Conservation (phyloP, 306 rosid genomes). For the Herpetospermum pedunculosum region DNA sequence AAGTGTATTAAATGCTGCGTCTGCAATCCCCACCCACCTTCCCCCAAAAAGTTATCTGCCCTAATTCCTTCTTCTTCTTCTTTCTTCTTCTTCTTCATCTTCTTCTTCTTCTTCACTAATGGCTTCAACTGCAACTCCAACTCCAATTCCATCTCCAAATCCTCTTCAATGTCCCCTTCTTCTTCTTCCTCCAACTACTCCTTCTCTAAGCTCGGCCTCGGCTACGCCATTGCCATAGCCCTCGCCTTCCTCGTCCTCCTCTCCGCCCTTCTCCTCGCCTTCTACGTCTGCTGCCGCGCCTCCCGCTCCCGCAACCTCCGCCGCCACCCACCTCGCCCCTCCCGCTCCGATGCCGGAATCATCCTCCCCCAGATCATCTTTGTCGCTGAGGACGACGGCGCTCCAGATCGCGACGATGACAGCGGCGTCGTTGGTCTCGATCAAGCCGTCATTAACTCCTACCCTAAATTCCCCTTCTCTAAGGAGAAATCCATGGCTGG, state of each 20-base stretch:
- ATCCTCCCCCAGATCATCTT: slow-evolving; percentile 66
- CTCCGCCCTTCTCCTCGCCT: slow-evolving; percentile 38
- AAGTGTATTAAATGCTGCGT: slow-evolving; percentile 60
- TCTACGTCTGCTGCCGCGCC: slow-evolving; percentile 41
- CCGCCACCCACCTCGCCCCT: background rate
- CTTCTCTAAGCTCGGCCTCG: slow-evolving; percentile 50
- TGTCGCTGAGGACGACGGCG: slow-evolving; percentile 58
- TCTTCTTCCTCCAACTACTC: slow-evolving; percentile 21
- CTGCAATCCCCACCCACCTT: slow-evolving; percentile 54
- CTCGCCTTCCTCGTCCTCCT: slow-evolving; percentile 55
- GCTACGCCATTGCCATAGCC: slow-evolving; percentile 68
- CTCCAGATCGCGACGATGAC: slow-evolving; percentile 17
- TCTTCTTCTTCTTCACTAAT: slow-evolving; percentile 22
- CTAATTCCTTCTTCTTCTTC: slow-evolving; percentile 1
- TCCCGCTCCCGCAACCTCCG: slow-evolving; percentile 19
- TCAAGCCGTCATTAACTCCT: slow-evolving; percentile 57
- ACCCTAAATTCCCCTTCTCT: slow-evolving; percentile 49
- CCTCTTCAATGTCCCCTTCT: slow-evolving; percentile 27
- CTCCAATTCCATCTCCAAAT: slow-evolving; percentile 25
- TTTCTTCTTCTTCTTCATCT: background rate
- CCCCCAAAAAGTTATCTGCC: slow-evolving; percentile 6
- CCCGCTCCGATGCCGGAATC: slow-evolving; percentile 26
- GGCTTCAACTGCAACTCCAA: slow-evolving; percentile 35
- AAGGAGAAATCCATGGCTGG: slow-evolving; percentile 10
- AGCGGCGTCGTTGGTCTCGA: slow-evolving; percentile 40